Evolutionary conservation across 2,329 filamentous ascomycete genomes (phyloP), one percentile per base, ranked within the genome.

Genomic region (Beauveria asiatica): DNA sequence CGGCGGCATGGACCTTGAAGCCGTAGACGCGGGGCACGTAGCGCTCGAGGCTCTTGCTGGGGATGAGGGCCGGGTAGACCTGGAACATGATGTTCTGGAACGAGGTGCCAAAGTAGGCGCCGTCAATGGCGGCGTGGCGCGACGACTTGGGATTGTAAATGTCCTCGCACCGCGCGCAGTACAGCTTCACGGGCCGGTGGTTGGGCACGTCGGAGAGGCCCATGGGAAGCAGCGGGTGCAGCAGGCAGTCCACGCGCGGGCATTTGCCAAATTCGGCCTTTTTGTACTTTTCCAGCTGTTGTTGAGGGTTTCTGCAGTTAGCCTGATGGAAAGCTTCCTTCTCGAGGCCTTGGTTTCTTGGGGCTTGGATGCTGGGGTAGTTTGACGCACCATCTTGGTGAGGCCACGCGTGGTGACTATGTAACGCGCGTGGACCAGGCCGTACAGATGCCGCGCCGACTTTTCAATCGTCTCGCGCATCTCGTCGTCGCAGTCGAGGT

Each of bases 21-120:
- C 94, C 94, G 73, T 94, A 99, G 62, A 96, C 88, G 61, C 89
- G 85, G 25, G 94, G 94, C 60, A 93, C 84, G 75, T 97, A 97
- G 66, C 94, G 85, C 65, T 91, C 86, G 64, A 86, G 80, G 67
- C 85, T 91, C 81, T 97, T 99, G 66, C 85, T 80, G 3, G 94
- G 94, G 56, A 95, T 85, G 67, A 99, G 82, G 25, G 89, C 86
- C 6, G 94, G 93, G 73, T 97, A 97, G 59, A 99, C 94, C 74
- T 99, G 94, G 80, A 99, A 97, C 64, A 99, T 85, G 75, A 99
- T 97, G 77, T 97, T 97, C 81, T 97, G 93, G 80, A 99, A 99
- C 3, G 90, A 96, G 52, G 93, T 92, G 67, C 94, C 94, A 67
- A 99, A 99, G 81, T 97, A 99, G 65, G 94, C 94, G 64, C 94